Base-by-base conservation (phyloP, 176 grass and related monocot genomes). In the Metroxylon sagu region DNA sequence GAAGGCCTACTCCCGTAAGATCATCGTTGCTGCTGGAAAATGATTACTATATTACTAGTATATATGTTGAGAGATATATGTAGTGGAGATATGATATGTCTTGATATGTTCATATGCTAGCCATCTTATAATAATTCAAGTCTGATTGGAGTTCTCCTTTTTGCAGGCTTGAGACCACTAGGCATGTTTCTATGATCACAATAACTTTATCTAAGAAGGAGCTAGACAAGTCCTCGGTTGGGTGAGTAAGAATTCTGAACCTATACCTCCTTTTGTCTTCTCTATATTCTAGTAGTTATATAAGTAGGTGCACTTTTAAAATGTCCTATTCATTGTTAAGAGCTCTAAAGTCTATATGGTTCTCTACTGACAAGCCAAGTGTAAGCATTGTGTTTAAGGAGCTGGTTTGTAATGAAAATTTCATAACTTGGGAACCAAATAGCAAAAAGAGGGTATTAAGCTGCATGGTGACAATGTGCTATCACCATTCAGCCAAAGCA, bases 1-100 rank as follows among this genome's bases (percentile, higher is more conserved):
- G 93, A 98, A 88, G 93, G 93, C 73, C 43, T 98, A 57, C 93
- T 98, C 25, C 93, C 93, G 93, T 98, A 85, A 82, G 82, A 56
- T 76, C 12, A 35, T n/a, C 19, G 52, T 53, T 63, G 49, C 0
- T 62, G 65, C 62, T 15, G 23, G 5, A 31, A 71, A 39, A 56
- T 50, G 17, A 62, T 16, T 14, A 16, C 26, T 67, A 19, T 50
- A 54, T 43, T 19, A 43, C 31, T 25, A 19, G n/a, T 39, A 12
- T 17, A 35, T 48, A 4, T 70, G 10, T 18, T 49, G 31, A 17
- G 25, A 8, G 12, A 43, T 12, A 15, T 16, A 14, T 56, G 17
- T 43, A 43, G 35, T 43, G 10, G 35, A 12, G 8, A 4, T 55
- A 14, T 26, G 48, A 48, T 60, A 16, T 56, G 52, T 8, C 31